phyloP scores from a whole-genome alignment of 768 basidiomycete genomes.

The Lepiota brunneoincarnata region DNA sequence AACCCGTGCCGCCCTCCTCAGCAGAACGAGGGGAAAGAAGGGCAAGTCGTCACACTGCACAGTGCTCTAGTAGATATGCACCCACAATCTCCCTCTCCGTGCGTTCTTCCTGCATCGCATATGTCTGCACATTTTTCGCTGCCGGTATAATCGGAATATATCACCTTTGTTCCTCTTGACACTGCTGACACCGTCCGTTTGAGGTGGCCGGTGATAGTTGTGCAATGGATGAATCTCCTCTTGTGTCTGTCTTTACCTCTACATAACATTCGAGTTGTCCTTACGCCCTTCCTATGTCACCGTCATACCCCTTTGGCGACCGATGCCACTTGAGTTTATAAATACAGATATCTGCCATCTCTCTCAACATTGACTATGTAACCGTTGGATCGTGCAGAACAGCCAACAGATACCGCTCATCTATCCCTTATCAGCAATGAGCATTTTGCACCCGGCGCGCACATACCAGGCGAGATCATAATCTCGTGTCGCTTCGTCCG shows the following conservation, averaged over 20 bases:
- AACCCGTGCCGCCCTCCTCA: constrained; percentile 86
- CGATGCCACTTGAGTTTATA: constrained; percentile 3
- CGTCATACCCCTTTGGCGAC: constrained; percentile 13
- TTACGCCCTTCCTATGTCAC: constrained; percentile 5
- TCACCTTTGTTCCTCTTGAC: not conserved
- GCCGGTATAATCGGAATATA: not conserved
- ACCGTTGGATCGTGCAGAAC: constrained; percentile 71
- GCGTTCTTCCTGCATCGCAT: not conserved
- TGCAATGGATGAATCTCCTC: constrained; percentile 1
- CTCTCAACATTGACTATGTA: not conserved
- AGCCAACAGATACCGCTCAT: constrained; percentile 77
- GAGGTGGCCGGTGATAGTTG: not conserved
- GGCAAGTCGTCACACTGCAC: constrained; percentile 28
- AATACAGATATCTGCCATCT: constrained; percentile 4
- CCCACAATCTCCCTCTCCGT: not conserved
- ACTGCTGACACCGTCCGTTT: not conserved
- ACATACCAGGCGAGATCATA: constrained; percentile 89
- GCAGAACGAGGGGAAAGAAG: constrained; percentile 49
- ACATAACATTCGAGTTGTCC: constrained; percentile 10
- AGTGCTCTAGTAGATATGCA: constrained; percentile 22
- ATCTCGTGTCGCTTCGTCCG: constrained; percentile 89
- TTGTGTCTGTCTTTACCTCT: constrained; percentile 6
- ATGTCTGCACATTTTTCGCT: not conserved
- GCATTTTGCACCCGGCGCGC: no score
- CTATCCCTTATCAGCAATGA: constrained; percentile 33